These are phyloP conservation scores for Rhizoclosmatium sp. DNA, from an alignment of 192 early-diverging fungal species.

Conservation along the genomic window DNA sequence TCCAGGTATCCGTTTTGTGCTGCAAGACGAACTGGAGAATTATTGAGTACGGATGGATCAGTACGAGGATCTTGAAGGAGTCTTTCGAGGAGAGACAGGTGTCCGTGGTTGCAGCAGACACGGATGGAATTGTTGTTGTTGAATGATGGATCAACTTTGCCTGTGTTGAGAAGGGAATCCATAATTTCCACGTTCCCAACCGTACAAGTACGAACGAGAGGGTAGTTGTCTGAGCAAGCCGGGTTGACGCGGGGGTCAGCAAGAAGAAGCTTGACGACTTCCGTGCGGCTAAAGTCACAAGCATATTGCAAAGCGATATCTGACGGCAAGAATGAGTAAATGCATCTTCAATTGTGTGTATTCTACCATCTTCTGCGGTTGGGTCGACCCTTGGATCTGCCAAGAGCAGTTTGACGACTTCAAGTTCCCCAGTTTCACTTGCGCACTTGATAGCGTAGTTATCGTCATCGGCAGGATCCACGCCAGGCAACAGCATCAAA, in stretches of 20 bases:
- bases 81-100: neutral
- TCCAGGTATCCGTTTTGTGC: neutral
- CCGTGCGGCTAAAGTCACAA: conserved; percentile 27
- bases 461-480: conserved; percentile 21
- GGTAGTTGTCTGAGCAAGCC: neutral
- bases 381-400: neutral
- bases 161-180: conserved; percentile 25
- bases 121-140: neutral
- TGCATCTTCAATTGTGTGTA: neutral
- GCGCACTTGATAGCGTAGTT: conserved; percentile 29
- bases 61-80: conserved; percentile 10
- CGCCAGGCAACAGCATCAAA: neutral
- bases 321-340: neutral
- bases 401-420: conserved; percentile 7
- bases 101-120: neutral
- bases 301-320: conserved; percentile 13
- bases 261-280: conserved; percentile 25
- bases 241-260: conserved; percentile 15
- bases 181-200: conserved; percentile 37
- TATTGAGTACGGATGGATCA: neutral
- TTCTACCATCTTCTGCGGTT: neutral
- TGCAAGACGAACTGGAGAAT: neutral
- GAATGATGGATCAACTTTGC: neutral
- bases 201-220: neutral
- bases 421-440: neutral